Conservation (phyloP, 2,329 filamentous ascomycete species). For the Akanthomyces dipterigenus region DNA sequence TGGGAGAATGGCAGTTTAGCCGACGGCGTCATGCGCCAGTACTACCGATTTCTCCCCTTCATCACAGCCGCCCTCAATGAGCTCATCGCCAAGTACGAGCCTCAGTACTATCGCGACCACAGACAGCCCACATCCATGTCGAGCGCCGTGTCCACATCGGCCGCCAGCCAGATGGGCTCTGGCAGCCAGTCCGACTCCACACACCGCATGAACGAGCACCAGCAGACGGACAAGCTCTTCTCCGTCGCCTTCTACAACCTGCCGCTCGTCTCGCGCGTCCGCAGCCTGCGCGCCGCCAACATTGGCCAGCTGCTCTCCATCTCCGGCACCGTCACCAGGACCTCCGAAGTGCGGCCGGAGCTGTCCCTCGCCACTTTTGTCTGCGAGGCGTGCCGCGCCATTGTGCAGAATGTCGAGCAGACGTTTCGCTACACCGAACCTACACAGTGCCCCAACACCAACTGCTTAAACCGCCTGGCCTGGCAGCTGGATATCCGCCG, state of each 20-base stretch:
- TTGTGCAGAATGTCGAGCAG: slow-evolving; percentile 89
- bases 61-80: slow-evolving; percentile 84
- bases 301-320: slow-evolving; percentile 93
- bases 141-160: slow-evolving; percentile 64
- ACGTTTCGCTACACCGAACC: slow-evolving; percentile 97
- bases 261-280: slow-evolving; percentile 77
- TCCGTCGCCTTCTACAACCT: slow-evolving; percentile 90
- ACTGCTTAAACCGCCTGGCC: slow-evolving; percentile 81
- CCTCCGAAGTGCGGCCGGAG: slow-evolving; percentile 93
- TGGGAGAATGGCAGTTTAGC: slow-evolving; percentile 76
- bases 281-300: slow-evolving; percentile 78
- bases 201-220: slow-evolving; percentile 78
- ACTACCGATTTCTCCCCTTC: slow-evolving; percentile 93
- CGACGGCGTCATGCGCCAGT: slow-evolving; percentile 79
- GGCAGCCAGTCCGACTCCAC: slow-evolving; percentile 59
- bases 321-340: slow-evolving; percentile 92
- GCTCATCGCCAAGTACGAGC: slow-evolving; percentile 89
- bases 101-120: slow-evolving; percentile 88
- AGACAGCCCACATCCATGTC: slow-evolving; percentile 68
- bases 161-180: slow-evolving; percentile 54
- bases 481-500: slow-evolving; percentile 97
- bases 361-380: slow-evolving; percentile 86
- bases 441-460: slow-evolving; percentile 84
- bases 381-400: slow-evolving; percentile 79
- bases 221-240: slow-evolving; percentile 96